phyloP scores from a whole-genome alignment of 805 yeast species.

The Candida odintsovae region DNA sequence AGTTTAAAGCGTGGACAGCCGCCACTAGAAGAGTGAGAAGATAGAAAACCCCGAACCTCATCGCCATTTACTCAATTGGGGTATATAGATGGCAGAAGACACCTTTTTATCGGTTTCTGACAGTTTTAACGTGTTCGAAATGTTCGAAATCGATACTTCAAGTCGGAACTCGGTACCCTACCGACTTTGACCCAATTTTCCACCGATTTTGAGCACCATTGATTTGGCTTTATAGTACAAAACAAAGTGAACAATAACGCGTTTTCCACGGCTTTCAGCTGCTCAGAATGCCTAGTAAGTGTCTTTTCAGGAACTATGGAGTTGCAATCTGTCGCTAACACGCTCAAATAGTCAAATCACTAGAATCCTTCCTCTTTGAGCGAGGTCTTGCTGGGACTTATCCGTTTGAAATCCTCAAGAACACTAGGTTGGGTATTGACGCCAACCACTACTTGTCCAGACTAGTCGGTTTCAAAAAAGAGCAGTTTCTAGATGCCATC shows the following conservation, averaged over 20 bases:
- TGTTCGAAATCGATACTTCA: background rate
- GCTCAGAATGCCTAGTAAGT: background rate
- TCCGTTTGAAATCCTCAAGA: constrained; percentile 59
- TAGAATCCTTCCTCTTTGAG: constrained; percentile 67
- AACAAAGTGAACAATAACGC: background rate
- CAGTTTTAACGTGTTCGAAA: background rate
- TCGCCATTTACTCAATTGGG: background rate
- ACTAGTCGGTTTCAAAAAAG: constrained; percentile 54
- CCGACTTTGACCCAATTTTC: background rate
- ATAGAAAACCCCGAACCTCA: background rate
- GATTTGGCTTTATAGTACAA: background rate
- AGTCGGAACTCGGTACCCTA: background rate
- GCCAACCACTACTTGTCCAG: constrained; percentile 72
- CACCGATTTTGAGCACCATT: background rate
- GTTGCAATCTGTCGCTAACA: background rate
- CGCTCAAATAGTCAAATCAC: constrained; percentile 37
- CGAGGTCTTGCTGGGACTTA: constrained; percentile 53
- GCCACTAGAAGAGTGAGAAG: constrained; percentile 2
- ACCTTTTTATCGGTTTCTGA: background rate
- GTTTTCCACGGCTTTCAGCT: background rate
- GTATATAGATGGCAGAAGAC: too few relatives aligned
- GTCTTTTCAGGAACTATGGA: background rate
- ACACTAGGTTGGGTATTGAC: constrained; percentile 76
- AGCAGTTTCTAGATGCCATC: constrained; percentile 65
- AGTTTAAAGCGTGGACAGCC: constrained; percentile 11